Percentiles rank a stretch among this genome's conserved stretches.
These are phyloP conservation scores for Neopestalotiopsis rosae DNA, from an alignment of 2,329 filamentous ascomycete species.

Conservation along the genomic window DNA sequence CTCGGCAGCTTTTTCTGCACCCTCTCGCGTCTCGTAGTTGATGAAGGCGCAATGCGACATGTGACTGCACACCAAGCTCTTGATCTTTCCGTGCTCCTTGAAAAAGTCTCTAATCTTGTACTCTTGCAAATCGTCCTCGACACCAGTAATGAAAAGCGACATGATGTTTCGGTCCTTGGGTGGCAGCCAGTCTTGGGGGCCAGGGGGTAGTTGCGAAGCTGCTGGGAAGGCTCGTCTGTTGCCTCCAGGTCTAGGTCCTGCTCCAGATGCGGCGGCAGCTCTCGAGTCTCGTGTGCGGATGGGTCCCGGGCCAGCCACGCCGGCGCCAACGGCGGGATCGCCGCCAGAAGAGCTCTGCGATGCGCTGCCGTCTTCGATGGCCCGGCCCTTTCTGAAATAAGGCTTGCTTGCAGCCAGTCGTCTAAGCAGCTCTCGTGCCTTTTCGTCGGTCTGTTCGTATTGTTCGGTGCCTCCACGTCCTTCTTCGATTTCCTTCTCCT, in stretches of 20 bases:
- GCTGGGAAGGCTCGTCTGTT: constrained; percentile 68
- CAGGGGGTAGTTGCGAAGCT: constrained; percentile 76
- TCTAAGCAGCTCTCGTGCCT: constrained; percentile 85
- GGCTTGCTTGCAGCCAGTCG: constrained; percentile 90
- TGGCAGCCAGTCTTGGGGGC: constrained; percentile 83
- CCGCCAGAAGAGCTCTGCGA: constrained; percentile 46
- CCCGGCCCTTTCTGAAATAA: constrained; percentile 87
- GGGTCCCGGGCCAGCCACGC: constrained; percentile 71
- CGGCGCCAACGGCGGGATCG: constrained; percentile 58
- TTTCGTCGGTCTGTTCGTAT: constrained; percentile 97
- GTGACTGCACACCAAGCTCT: constrained; percentile 93
- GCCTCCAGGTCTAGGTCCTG: constrained; percentile 42
- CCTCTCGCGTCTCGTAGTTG: constrained; percentile 86
- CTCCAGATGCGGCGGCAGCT: constrained; percentile 56
- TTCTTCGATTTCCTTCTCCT: constrained; percentile 94
- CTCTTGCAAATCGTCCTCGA: constrained; percentile 95
- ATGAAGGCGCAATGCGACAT: constrained; percentile 97
- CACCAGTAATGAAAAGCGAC: constrained; percentile 91
- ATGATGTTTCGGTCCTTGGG: constrained; percentile 86
- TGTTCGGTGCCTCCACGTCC: constrained; percentile 84
- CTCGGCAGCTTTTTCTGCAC: constrained; percentile 83
- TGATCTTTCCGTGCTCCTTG: constrained; percentile 84
- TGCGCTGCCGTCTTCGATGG: constrained; percentile 65
- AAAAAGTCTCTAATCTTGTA: constrained; percentile 92
- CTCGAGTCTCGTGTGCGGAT: constrained; percentile 75